Base-by-base conservation (phyloP, 73 alveolate species). In the Paramecium sonneborni region DNA sequence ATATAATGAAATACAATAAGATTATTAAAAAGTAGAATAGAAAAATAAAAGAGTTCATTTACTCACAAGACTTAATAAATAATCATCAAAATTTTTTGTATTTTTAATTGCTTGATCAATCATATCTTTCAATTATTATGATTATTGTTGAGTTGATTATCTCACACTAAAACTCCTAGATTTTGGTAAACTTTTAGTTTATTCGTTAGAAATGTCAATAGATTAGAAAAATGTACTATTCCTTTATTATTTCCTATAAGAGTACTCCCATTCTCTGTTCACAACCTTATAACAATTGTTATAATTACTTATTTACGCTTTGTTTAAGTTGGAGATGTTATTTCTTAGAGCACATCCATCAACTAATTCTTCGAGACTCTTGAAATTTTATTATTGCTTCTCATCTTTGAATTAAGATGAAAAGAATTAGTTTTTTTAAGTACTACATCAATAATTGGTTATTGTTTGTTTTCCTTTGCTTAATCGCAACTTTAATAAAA, bases 261-360 rank as follows among this genome's bases (percentile, higher is more conserved):
- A 62, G 24, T 62, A 62, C 44, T 62, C 84, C 84, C 84, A 62
- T 62, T 62, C 84, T 26, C 84, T 62, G 39, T 62, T 62, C 39
- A 32, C 84, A 26, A 62, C 84, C 84, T 62, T 30, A 62, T 62
- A 30, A 30, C 84, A 62, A 52, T 52, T 62, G 20, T 30, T 62
- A 62, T 23, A 32, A 62, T 52, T 62, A 62, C 84, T 44, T 62
- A 62, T 62, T 62, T 62, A 62, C 84, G 84, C 26, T 26, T 62
- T 14, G 84, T 62, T 28, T 62, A 62, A 3, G 84, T 52, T 1
- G 84, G 84, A 62, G 84, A 62, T 62, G 84, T 26, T 32, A 32
- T 62, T 32, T 62, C 39, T 62, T 62, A 52, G 6, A 52, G 68
- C n/a, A 52, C 68, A 52, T 62, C 84, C 44, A 62, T 62, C 6